Conservation (phyloP, 257 asterid species). For the Solanum lignicaule region DNA sequence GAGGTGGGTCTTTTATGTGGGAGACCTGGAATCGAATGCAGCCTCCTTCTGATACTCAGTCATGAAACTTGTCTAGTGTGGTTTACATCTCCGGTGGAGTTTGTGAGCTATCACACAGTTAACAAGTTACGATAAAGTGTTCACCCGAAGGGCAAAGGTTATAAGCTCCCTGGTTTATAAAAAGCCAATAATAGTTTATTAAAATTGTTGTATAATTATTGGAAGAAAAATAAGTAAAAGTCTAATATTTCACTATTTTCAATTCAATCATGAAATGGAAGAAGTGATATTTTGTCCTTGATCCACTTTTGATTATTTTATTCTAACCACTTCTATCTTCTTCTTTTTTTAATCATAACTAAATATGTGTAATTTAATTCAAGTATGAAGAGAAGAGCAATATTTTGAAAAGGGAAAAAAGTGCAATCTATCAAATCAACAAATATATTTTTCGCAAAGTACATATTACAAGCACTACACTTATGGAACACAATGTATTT, state of each 20-base stretch:
- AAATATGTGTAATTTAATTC: background rate
- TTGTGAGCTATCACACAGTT: no score
- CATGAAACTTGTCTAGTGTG: no score
- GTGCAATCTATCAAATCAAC: no score
- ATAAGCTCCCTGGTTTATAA: no score
- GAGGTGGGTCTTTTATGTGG: no score
- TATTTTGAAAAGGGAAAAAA: background rate
- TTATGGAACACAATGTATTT: background rate
- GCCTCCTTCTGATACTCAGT: no score
- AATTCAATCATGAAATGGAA: background rate
- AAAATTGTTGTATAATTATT: background rate
- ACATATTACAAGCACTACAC: background rate
- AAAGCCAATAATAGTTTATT: no score
- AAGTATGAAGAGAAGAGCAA: background rate
- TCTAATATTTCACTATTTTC: background rate
- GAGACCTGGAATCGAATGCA: no score
- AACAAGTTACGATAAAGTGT: no score
- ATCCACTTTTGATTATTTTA: background rate
- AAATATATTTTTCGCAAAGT: background rate
- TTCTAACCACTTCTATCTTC: background rate
- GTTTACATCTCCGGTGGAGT: fast-evolving
- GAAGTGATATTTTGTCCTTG: background rate
- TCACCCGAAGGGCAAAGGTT: no score
- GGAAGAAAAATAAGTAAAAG: background rate
- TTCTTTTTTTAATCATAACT: background rate